phyloP scores from a whole-genome alignment of 257 asterid genomes.

The Leonotis leonurus region DNA sequence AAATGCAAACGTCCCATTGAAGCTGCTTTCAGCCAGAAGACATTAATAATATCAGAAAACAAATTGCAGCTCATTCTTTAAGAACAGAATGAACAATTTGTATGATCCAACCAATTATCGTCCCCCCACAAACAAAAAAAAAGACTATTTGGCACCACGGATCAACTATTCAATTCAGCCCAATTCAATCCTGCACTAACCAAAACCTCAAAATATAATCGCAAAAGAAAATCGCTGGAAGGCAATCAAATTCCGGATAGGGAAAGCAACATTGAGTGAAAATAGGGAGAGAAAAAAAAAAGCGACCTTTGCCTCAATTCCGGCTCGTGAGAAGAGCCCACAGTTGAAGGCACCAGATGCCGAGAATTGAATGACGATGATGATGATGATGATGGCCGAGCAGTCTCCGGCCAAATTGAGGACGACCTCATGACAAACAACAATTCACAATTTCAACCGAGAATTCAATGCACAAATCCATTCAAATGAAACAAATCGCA shows the following conservation, averaged over 20 bases:
- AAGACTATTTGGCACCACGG: slow-evolving; percentile 10
- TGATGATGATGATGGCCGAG: slow-evolving; percentile 23
- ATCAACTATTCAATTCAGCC: slow-evolving; percentile 25
- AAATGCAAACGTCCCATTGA: neutral
- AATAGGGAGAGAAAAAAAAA: slow-evolving; percentile 5
- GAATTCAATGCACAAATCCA: slow-evolving; percentile 20
- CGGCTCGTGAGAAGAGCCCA: slow-evolving; percentile 23
- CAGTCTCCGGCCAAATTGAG: slow-evolving; percentile 44
- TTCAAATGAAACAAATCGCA: neutral
- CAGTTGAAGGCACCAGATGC: slow-evolving; percentile 28
- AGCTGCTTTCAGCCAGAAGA: neutral
- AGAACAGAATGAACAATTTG: neutral
- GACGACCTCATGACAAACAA: slow-evolving; percentile 54
- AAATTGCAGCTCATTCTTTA: neutral
- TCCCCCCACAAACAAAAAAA: too few species aligned
- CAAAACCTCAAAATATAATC: slow-evolving; percentile 18
- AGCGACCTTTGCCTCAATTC: slow-evolving; percentile 46
- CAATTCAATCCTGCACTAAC: slow-evolving; percentile 13
- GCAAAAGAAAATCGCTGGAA: neutral
- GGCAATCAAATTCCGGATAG: slow-evolving; percentile 29
- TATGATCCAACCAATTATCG: neutral
- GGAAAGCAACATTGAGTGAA: slow-evolving; percentile 24
- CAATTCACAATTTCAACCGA: slow-evolving; percentile 10
- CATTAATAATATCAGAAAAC: neutral
- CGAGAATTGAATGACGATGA: slow-evolving; percentile 29